Evolutionary conservation across 2,329 filamentous ascomycete species (phyloP), one percentile per base, ranked within the genome.

Genomic region (Xenosphaeropsis pyriputrescens): DNA sequence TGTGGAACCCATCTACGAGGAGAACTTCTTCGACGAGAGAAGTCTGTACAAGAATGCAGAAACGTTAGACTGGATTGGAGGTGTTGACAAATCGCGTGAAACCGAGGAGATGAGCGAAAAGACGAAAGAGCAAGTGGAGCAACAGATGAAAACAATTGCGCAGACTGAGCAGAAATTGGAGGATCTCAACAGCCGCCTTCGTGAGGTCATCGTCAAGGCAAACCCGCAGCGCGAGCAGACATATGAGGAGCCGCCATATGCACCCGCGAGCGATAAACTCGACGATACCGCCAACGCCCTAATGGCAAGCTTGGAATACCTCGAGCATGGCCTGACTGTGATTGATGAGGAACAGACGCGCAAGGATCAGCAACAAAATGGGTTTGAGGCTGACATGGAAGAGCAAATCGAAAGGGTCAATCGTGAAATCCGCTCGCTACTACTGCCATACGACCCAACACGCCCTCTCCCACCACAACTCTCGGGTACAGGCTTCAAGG

Each of bases 1-100:
- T 48, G 52, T 73, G 43, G 71, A 74, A 26, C 63, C 65, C 14
- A 53, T 63, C 2, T 63, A 62, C 30, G 70, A 73, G 13, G 68
- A 73, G 6, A 61, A 75, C 41, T 70, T 79, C 35, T 86, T 93
- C 49, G 83, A 93, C 50, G 83, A 91, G 45, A 68, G 76, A 41
- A 83, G 76, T 51, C 62, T 85, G 6, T 91, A 88, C 52, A 65
- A 71, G 37, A 69, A 77, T 9, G 70, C 80, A 5, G 81, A 85
- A 46, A 70, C 73, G 41, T 56, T 78, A 15, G 75, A 82, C 44
- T 67, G 62, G 16, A 45, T 47, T 29, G 46, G 36, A n/a, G 36
- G 41, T n/a, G 32, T 56, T 53, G 41, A 40, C 31, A 33, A 40
- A 16, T 41, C 40, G 15, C 37, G 45, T 2, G 41, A 33, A 32